Percentiles rank a stretch among this genome's conserved stretches.
Evolutionary conservation across 2,329 filamentous ascomycete genomes (phyloP).

Genomic region (Monosporascus sp.): DNA sequence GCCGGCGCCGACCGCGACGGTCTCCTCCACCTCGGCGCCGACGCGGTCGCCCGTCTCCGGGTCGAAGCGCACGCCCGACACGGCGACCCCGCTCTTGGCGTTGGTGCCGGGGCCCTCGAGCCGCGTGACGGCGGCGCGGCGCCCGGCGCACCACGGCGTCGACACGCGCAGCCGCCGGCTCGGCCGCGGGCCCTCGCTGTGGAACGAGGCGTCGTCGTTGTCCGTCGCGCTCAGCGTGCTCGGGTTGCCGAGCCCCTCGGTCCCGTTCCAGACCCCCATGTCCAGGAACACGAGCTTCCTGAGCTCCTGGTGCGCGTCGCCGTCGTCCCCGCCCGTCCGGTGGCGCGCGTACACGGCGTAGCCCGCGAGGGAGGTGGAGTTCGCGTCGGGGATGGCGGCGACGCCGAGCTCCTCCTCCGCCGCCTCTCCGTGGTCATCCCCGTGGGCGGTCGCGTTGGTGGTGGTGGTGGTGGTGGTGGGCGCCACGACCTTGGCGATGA

Average conservation of each 20-base stretch:
- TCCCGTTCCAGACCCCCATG: conserved; percentile 33
- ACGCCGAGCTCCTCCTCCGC: conserved; percentile 11
- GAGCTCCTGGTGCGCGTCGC: conserved; percentile 5
- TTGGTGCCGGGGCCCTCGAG: conserved; percentile 29
- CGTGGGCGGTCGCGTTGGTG: neutral
- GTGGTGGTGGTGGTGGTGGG: neutral
- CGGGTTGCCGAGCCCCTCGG: conserved; percentile 27
- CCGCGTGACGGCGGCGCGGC: conserved; percentile 18
- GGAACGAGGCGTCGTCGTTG: conserved; percentile 19
- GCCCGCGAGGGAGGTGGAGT: conserved; percentile 28
- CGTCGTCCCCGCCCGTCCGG: neutral
- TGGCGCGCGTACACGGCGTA: conserved; percentile 24
- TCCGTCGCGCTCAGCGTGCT: conserved; percentile 27
- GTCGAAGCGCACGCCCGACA: conserved; percentile 28
- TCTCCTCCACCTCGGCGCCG: conserved; percentile 16
- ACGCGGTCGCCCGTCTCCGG: conserved; percentile 17
- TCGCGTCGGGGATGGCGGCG: conserved; percentile 27
- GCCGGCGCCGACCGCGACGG: conserved; percentile 18
- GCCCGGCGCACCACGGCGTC: conserved; percentile 25
- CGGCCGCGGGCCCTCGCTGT: conserved; percentile 22
- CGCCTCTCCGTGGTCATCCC: conserved; percentile 2
- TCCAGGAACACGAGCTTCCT: conserved; percentile 30
- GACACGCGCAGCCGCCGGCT: conserved; percentile 17
- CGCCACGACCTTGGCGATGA: conserved; percentile 23
- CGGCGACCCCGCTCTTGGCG: conserved; percentile 27